phyloP scores from a whole-genome alignment of 2,329 filamentous ascomycete species.

The Emergomyces orientalis region DNA sequence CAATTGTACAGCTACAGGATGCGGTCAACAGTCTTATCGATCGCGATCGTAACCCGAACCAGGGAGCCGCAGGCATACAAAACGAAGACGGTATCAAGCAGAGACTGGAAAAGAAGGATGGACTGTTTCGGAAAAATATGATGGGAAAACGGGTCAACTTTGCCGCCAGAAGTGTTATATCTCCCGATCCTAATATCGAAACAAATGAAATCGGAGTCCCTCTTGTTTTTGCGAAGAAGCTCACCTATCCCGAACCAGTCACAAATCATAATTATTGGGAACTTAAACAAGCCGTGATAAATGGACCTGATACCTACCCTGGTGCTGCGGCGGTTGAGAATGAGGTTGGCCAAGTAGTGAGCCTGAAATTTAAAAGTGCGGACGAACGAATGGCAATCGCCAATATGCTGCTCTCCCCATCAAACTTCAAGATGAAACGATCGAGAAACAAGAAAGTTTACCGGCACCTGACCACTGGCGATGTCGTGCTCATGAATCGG shows the following conservation, averaged over 20 bases:
- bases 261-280: slow-evolving; percentile 96
- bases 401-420: slow-evolving; percentile 83
- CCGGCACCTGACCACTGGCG: slow-evolving; percentile 88
- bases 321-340: slow-evolving; percentile 92
- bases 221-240: slow-evolving; percentile 90
- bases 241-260: slow-evolving; percentile 94
- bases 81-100: slow-evolving; percentile 96
- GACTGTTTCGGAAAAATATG: slow-evolving; percentile 98
- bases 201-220: slow-evolving; percentile 98
- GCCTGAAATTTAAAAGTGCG: slow-evolving; percentile 72
- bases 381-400: slow-evolving; percentile 85
- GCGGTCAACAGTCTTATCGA: slow-evolving; percentile 89
- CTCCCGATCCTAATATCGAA: slow-evolving; percentile 95
- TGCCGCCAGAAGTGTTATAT: slow-evolving; percentile 93
- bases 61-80: slow-evolving; percentile 64
- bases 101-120: slow-evolving; percentile 96
- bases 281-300: slow-evolving; percentile 90
- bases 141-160: slow-evolving; percentile 99
- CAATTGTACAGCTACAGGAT: slow-evolving; percentile 78
- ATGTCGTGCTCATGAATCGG: slow-evolving; percentile 97
- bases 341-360: slow-evolving; percentile 85
- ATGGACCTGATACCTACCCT: slow-evolving; percentile 87
- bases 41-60: slow-evolving; percentile 72
- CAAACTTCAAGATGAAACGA: slow-evolving; percentile 62
- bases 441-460: slow-evolving; percentile 92